These are phyloP conservation scores for Fusarium liriodendri DNA, from an alignment of 2,329 filamentous ascomycete species.

Conservation along the genomic window DNA sequence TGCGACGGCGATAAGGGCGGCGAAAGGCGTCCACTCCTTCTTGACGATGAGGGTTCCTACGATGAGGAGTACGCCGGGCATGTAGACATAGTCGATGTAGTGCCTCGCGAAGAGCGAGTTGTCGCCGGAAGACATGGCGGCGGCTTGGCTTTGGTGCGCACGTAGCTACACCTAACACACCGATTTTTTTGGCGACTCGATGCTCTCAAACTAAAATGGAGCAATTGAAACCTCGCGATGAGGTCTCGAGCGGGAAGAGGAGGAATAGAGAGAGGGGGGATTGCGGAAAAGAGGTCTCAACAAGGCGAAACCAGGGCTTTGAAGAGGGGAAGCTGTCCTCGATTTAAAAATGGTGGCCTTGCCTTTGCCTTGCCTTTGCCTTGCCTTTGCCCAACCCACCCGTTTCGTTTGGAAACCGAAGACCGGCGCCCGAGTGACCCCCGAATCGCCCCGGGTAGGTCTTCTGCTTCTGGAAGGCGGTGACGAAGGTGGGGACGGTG, in stretches of 20 bases:
- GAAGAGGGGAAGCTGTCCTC: constrained; percentile 31
- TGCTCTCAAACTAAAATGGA: not conserved
- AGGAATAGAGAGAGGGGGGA: not conserved
- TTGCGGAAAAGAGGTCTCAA: constrained; percentile 17
- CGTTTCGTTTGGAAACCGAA: constrained; percentile 23
- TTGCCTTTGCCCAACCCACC: not conserved
- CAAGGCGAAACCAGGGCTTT: constrained; percentile 12
- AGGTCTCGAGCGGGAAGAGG: not conserved
- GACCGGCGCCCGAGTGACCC: constrained; percentile 26
- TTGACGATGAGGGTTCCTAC: constrained; percentile 83
- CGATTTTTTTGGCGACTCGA: not conserved
- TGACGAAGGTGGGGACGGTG: constrained; percentile 15
- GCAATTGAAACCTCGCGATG: constrained; percentile 21
- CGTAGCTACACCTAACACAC: constrained; percentile 32
- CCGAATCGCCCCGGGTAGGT: constrained; percentile 5
- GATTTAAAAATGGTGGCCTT: constrained; percentile 20
- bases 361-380: not conserved
- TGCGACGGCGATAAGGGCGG: constrained; percentile 72
- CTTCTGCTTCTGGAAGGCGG: constrained; percentile 28
- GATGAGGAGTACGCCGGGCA: constrained; percentile 83
- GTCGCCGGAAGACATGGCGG: constrained; percentile 39
- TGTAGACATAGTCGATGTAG: constrained; percentile 83
- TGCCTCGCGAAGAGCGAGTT: constrained; percentile 61
- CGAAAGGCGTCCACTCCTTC: constrained; percentile 79
- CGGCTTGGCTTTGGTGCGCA: constrained; percentile 32